Evolutionary conservation across 441 rosid species (phyloP).

Genomic region (Adansonia gregorii): DNA sequence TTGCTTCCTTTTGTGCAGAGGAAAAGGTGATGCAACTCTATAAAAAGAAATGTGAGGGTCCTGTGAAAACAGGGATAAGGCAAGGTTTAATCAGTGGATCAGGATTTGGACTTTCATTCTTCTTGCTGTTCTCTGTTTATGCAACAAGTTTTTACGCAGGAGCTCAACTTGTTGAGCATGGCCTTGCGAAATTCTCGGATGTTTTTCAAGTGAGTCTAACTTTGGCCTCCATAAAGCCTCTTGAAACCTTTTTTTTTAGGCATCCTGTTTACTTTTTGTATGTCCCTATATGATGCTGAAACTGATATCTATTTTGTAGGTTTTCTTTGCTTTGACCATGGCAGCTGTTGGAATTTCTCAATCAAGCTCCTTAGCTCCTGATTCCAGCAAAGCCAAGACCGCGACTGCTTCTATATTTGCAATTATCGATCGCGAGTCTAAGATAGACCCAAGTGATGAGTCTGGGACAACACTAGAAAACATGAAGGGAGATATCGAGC

Average conservation of each 20-base stretch:
- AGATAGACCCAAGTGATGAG: conserved; percentile 52
- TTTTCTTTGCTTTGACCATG: conserved; percentile 58
- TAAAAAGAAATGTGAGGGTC: conserved; percentile 55
- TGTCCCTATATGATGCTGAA: neutral
- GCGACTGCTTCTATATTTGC: conserved; percentile 56
- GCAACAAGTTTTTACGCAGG: conserved; percentile 55
- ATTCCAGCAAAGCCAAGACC: conserved; percentile 49
- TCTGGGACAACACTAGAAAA: conserved; percentile 43
- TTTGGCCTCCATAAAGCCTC: neutral
- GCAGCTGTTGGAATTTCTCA: conserved; percentile 51
- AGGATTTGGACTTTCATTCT: conserved; percentile 52
- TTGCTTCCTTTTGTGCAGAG: conserved; percentile 60
- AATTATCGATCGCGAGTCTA: conserved; percentile 50
- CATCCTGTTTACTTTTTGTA: neutral
- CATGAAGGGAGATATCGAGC: conserved; percentile 52
- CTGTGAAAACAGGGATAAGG: conserved; percentile 47
- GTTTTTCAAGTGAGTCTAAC: conserved; percentile 44
- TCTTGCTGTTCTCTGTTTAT: conserved; percentile 48
- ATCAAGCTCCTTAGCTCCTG: conserved; percentile 52
- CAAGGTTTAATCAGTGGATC: conserved; percentile 53
- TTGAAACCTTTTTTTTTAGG: neutral
- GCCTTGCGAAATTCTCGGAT: conserved; percentile 40
- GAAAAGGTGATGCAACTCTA: conserved; percentile 56
- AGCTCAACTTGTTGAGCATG: conserved; percentile 44
- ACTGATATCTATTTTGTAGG: conserved; percentile 34